These are phyloP conservation scores for Leccinum angustisporum DNA, from an alignment of 1,284 basidiomycete species.

Conservation along the genomic window DNA sequence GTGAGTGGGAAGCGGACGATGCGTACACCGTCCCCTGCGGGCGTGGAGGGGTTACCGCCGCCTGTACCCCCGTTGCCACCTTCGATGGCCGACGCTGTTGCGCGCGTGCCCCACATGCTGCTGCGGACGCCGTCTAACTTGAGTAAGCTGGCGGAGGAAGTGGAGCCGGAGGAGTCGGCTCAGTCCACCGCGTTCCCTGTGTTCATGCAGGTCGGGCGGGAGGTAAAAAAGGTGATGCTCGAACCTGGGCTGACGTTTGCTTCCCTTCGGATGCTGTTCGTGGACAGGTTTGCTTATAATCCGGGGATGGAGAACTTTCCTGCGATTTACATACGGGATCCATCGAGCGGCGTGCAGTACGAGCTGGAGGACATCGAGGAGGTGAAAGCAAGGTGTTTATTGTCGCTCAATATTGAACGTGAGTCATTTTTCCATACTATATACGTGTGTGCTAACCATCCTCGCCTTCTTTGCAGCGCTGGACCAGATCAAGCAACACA, in stretches of 20 bases:
- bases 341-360: slow-evolving; percentile 88
- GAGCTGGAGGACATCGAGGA: slow-evolving; percentile 97
- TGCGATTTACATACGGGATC: slow-evolving; percentile 93
- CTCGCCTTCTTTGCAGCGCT: slow-evolving; percentile 62
- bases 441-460: slow-evolving; percentile 7
- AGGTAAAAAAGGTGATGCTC: slow-evolving; percentile 86
- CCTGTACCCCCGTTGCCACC: slow-evolving; percentile 48
- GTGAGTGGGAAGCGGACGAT: slow-evolving; percentile 22
- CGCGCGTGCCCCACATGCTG: slow-evolving; percentile 34
- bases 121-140: slow-evolving; percentile 32
- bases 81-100: slow-evolving; percentile 14
- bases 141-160: slow-evolving; percentile 23
- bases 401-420: slow-evolving; percentile 97
- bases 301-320: slow-evolving; percentile 94
- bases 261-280: slow-evolving; percentile 82
- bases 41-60: slow-evolving; percentile 33
- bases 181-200: slow-evolving; percentile 54
- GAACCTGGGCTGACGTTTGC: slow-evolving; percentile 73
- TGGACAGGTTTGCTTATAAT: slow-evolving; percentile 94
- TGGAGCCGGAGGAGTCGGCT: slow-evolving; percentile 23
- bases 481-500: slow-evolving; percentile 98
- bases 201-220: slow-evolving; percentile 89
- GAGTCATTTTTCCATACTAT: slow-evolving; percentile 38
- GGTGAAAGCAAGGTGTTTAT: slow-evolving; percentile 81
- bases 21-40: slow-evolving; percentile 35